A percentile compares a stretch with the other conserved stretches of the same genome.
Conservation (phyloP, 106 monocot genomes). For the Dendrobium catenatum region DNA sequence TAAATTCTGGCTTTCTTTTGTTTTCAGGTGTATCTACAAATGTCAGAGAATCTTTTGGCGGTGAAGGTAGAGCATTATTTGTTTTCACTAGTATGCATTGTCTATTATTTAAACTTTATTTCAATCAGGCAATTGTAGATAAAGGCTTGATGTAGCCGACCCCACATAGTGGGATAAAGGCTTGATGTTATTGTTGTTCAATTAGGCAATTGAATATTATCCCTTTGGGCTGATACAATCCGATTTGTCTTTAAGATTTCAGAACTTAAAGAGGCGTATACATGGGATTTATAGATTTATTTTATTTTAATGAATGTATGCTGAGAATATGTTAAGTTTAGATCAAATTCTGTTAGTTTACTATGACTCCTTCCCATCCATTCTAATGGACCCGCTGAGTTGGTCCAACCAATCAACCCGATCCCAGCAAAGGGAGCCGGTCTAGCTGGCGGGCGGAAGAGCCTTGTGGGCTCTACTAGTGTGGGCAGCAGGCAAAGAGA, state of each 20-base stretch:
- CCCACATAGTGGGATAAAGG: too few relatives aligned
- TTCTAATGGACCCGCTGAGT: not conserved
- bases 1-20: not conserved
- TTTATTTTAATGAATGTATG: not conserved
- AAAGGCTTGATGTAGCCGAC: too few relatives aligned
- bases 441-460: too few relatives aligned
- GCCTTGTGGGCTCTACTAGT: too few relatives aligned
- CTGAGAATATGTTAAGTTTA: not conserved
- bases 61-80: conserved; percentile 43
- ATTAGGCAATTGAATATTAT: not conserved
- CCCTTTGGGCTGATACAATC: not conserved
- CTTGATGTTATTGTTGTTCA: too few relatives aligned
- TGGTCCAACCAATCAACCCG: too few relatives aligned
- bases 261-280: not conserved
- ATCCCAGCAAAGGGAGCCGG: too few relatives aligned
- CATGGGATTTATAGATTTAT: not conserved
- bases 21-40: conserved; percentile 41
- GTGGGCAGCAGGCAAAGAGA: too few relatives aligned
- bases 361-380: not conserved
- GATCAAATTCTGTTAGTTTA: not conserved
- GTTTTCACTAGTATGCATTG: not conserved
- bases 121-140: not conserved
- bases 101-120: not conserved
- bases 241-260: not conserved
- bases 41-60: conserved; percentile 23